Evolutionary conservation across 2,329 filamentous ascomycete genomes (phyloP).

Genomic region (Scytalidium sp.): DNA sequence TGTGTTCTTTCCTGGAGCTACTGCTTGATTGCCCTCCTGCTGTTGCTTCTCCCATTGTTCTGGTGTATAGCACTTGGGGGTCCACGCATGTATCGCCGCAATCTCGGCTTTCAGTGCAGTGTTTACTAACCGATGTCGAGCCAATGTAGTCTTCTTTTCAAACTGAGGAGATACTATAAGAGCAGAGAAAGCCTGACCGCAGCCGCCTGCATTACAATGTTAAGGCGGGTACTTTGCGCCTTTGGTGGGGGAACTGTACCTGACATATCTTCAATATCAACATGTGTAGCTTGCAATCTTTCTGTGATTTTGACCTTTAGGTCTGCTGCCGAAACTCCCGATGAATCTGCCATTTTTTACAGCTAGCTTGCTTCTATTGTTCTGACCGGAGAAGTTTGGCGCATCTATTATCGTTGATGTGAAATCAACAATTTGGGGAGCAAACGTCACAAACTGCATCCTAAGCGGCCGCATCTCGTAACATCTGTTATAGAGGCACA

Average conservation of each 20-base stretch:
- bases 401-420: conserved; percentile 8
- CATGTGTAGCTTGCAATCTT: conserved; percentile 71
- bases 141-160: conserved; percentile 59
- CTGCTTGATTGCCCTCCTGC: conserved; percentile 23
- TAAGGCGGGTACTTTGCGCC: conserved; percentile 6
- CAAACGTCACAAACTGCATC: conserved; percentile 1
- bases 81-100: conserved; percentile 74
- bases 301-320: conserved; percentile 67
- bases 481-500: not conserved
- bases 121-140: conserved; percentile 68
- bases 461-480: conserved; percentile 9
- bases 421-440: conserved; percentile 8
- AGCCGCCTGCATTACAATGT: conserved; percentile 51
- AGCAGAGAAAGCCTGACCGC: conserved; percentile 68
- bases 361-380: conserved; percentile 3
- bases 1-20: conserved; percentile 27
- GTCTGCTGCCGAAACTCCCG: conserved; percentile 68
- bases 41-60: conserved; percentile 70
- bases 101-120: conserved; percentile 66
- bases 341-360: conserved; percentile 50
- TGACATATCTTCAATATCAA: conserved; percentile 89
- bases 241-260: conserved; percentile 52
- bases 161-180: conserved; percentile 62
- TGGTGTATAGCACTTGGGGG: conserved; percentile 70
- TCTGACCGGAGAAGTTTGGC: not conserved